Percentiles rank a stretch among this genome's conserved stretches.
These are phyloP conservation scores for Kernera saxatilis DNA, from an alignment of 345 rosid species.

Conservation along the genomic window DNA sequence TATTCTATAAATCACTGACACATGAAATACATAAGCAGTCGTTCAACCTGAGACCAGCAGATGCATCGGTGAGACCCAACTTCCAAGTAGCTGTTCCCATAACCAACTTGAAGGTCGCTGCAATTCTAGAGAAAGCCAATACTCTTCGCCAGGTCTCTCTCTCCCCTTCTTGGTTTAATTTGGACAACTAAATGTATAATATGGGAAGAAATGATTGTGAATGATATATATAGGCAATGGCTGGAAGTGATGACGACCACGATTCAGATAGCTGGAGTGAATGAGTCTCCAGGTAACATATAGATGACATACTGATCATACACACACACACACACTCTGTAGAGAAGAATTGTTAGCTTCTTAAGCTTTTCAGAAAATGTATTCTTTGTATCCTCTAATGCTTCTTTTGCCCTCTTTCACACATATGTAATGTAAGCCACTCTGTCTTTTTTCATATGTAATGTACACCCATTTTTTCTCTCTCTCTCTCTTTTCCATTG, in stretches of 20 bases:
- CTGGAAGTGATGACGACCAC: slow-evolving; percentile 91
- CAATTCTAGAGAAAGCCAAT: slow-evolving; percentile 93
- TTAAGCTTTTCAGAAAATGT: neutral
- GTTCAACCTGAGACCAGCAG: slow-evolving; percentile 77
- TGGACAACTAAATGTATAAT: neutral
- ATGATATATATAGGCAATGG: slow-evolving; percentile 49
- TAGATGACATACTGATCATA: neutral
- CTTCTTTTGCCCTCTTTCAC: neutral
- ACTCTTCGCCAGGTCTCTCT: slow-evolving; percentile 83
- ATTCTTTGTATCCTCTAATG: neutral
- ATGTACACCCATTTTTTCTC: neutral
- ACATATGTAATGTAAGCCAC: neutral
- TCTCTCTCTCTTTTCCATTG: no score
- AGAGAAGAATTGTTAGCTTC: neutral
- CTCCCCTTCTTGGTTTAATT: neutral
- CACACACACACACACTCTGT: neutral
- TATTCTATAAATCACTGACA: neutral
- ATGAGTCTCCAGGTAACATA: neutral
- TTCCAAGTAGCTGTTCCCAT: slow-evolving; percentile 57
- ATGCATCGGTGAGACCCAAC: slow-evolving; percentile 50
- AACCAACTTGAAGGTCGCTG: slow-evolving; percentile 86
- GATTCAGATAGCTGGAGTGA: slow-evolving; percentile 91
- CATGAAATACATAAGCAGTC: slow-evolving; percentile 41
- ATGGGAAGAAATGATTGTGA: neutral
- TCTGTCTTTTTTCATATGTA: neutral